These are phyloP conservation scores for Arbutus unedo DNA, from an alignment of 148 eudicot species.

Conservation along the genomic window DNA sequence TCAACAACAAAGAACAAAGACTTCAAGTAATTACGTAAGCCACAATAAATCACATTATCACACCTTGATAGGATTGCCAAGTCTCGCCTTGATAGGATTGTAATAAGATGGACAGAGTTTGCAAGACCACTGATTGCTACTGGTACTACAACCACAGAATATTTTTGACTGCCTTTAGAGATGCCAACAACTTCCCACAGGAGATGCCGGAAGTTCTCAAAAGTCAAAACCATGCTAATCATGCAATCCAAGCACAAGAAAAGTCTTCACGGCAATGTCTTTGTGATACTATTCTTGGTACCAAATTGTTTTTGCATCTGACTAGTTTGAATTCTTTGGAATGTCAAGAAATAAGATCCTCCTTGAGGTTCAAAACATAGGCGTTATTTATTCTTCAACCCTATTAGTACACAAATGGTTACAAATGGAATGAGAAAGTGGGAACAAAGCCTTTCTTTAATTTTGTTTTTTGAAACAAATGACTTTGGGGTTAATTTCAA, in stretches of 20 bases:
- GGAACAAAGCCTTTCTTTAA: background rate
- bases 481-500: background rate
- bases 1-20: background rate
- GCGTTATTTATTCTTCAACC: background rate
- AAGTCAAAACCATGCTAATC: background rate
- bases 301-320: background rate
- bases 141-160: background rate
- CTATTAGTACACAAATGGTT: background rate
- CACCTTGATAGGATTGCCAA: no score
- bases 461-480: background rate
- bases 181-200: background rate
- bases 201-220: background rate
- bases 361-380: background rate
- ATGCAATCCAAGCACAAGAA: background rate
- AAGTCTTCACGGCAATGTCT: background rate
- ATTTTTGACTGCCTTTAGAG: background rate
- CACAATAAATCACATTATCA: background rate
- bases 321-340: background rate
- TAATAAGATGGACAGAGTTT: background rate
- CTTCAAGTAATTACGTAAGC: no score
- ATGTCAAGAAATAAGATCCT: background rate
- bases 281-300: background rate
- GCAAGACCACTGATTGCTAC: background rate
- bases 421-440: background rate
- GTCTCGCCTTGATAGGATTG: no score